phyloP scores from a whole-genome alignment of 495 filamentous ascomycete species.

The Talaromyces thailandensis region DNA sequence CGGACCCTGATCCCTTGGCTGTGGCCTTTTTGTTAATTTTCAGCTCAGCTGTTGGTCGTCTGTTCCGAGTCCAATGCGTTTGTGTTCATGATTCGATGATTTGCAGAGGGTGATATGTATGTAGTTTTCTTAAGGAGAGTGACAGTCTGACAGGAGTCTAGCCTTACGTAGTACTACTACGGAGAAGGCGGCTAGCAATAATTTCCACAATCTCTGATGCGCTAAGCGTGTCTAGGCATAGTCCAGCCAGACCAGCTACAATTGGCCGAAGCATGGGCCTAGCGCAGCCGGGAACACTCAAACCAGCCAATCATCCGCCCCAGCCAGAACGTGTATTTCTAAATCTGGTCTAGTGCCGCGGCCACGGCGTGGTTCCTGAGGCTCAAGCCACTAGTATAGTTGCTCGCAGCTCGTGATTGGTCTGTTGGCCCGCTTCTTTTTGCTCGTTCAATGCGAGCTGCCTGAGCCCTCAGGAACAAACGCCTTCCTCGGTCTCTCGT shows the following conservation, averaged over 20 bases:
- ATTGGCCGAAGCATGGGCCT: not conserved
- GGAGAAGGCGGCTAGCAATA: not conserved
- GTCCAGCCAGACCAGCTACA: not conserved
- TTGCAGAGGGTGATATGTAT: too few species aligned
- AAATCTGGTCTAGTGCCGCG: not conserved
- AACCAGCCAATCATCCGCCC: not conserved
- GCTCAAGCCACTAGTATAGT: not conserved
- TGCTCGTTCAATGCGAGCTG: not conserved
- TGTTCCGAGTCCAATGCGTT: too few species aligned
- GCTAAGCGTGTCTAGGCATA: too few species aligned
- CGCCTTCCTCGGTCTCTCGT: not conserved
- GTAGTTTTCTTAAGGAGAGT: too few species aligned
- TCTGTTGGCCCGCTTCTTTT: not conserved
- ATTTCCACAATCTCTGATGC: not conserved
- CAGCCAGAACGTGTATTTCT: not conserved
- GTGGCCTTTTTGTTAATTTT: too few species aligned
- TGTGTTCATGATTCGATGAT: too few species aligned
- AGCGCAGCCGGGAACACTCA: not conserved
- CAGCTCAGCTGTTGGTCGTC: too few species aligned
- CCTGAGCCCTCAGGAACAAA: not conserved
- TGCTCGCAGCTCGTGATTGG: too few species aligned
- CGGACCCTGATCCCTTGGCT: too few species aligned
- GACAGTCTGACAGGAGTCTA: too few species aligned
- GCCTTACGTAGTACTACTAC: too few species aligned
- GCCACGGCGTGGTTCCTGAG: not conserved